Percentiles rank a stretch among this genome's conserved stretches.
These are phyloP conservation scores for Solanum tarijense DNA, from an alignment of 257 asterid species.

Conservation along the genomic window DNA sequence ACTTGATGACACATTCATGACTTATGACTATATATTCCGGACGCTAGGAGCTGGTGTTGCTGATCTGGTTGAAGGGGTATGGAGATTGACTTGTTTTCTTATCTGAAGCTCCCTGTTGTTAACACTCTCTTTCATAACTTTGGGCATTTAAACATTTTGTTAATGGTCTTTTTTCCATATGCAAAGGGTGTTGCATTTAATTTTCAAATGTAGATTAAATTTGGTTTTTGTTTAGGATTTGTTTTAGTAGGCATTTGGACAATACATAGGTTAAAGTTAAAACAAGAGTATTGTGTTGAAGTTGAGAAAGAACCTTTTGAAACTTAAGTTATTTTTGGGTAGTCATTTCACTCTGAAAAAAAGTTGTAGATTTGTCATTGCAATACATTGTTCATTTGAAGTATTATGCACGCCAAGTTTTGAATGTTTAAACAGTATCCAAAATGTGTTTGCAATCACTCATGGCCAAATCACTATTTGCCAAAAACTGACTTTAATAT, in stretches of 20 bases:
- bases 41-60: slow-evolving; percentile 70
- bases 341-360: not conserved
- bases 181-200: not conserved
- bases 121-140: not conserved
- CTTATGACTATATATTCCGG: slow-evolving; percentile 44
- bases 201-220: not conserved
- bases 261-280: not conserved
- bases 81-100: slow-evolving; percentile 8
- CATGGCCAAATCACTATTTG: not conserved
- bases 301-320: not conserved
- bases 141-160: not conserved
- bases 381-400: not conserved
- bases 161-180: not conserved
- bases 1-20: slow-evolving; percentile 64
- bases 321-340: not conserved
- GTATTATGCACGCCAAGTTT: not conserved
- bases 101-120: not conserved
- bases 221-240: not conserved
- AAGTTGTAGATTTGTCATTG: not conserved
- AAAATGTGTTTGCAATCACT: not conserved
- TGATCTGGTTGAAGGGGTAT: slow-evolving; percentile 90
- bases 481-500: not conserved
- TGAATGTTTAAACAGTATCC: not conserved
- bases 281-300: not conserved
- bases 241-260: not conserved